Conservation (phyloP, 2,329 filamentous ascomycete species). For the Bipolaris bicolor region DNA sequence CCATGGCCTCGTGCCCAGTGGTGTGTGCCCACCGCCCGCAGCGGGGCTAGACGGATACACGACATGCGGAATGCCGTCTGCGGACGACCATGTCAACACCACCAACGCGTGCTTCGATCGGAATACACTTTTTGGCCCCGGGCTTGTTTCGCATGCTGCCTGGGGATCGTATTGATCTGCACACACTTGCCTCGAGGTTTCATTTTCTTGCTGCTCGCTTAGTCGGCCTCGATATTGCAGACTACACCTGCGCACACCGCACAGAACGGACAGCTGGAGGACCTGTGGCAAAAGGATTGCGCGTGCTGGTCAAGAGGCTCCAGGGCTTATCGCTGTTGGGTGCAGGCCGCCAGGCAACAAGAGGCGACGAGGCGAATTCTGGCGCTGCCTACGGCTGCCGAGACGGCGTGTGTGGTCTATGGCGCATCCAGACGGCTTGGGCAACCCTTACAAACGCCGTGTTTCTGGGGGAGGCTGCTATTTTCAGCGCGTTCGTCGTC, state of each 20-base stretch:
- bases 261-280: constrained; percentile 1
- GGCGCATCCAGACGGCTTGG: constrained; percentile 2
- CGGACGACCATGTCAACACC: background rate
- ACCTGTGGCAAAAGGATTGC: constrained; percentile 35
- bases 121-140: constrained; percentile 11
- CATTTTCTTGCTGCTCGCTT: constrained; percentile 18
- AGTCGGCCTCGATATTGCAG: background rate
- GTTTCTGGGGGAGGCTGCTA: constrained; percentile 12
- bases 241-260: background rate
- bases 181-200: constrained; percentile 18
- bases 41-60: no score
- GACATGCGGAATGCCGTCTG: constrained; percentile 13
- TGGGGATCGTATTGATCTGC: constrained; percentile 29
- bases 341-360: constrained; percentile 11
- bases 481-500: constrained; percentile 12
- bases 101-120: constrained; percentile 8
- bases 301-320: constrained; percentile 25
- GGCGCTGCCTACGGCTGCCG: background rate
- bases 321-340: constrained; percentile 17
- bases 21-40: background rate
- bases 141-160: constrained; percentile 9
- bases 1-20: constrained; percentile 20
- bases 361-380: constrained; percentile 14
- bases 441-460: constrained; percentile 2
- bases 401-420: background rate